A percentile compares a stretch with the other conserved stretches of the same genome.
These are phyloP conservation scores for Globisporangium parvum DNA, from an alignment of 352 stramenopile genomes.

Conservation along the genomic window DNA sequence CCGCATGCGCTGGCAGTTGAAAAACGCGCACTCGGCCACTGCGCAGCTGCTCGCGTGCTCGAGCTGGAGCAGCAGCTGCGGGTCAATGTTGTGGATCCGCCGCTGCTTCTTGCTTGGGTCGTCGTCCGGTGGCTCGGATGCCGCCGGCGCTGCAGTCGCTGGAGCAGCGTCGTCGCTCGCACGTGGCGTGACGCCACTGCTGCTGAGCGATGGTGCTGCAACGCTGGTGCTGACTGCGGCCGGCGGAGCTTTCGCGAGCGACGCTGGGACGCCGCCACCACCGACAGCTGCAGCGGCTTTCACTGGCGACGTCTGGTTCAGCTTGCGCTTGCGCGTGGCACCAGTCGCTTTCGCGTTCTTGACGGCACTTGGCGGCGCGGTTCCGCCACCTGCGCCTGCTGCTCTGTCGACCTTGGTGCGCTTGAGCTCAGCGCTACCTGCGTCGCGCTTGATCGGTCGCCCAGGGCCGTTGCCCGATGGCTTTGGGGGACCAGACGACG, in stretches of 20 bases:
- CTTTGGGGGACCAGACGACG: not conserved
- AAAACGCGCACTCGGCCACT: constrained; percentile 65
- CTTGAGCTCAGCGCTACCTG: constrained; percentile 39
- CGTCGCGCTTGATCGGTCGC: constrained; percentile 33
- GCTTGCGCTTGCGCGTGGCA: constrained; percentile 65
- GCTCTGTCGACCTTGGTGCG: constrained; percentile 29
- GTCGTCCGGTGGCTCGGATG: constrained; percentile 24
- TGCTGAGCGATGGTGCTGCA: too few species aligned
- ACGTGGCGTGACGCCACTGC: not conserved
- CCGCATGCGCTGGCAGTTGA: constrained; percentile 85
- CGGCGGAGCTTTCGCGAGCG: constrained; percentile 2
- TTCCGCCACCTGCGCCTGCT: not conserved
- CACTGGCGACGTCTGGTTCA: constrained; percentile 35
- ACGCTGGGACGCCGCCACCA: not conserved
- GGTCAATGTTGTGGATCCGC: constrained; percentile 85
- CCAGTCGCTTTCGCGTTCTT: constrained; percentile 24
- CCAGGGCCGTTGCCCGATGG: not conserved
- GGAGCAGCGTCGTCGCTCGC: not conserved
- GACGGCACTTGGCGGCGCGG: constrained; percentile 10
- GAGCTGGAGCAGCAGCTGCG: constrained; percentile 79
- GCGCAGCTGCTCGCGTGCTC: constrained; percentile 79
- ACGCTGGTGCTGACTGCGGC: not conserved
- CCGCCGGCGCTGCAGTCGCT: constrained; percentile 1
- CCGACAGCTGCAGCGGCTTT: constrained; percentile 4
- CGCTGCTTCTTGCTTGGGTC: constrained; percentile 90